A percentile compares a stretch with the other conserved stretches of the same genome.
phyloP scores from a whole-genome alignment of 345 rosid genomes.

The Aethionema arabicum region DNA sequence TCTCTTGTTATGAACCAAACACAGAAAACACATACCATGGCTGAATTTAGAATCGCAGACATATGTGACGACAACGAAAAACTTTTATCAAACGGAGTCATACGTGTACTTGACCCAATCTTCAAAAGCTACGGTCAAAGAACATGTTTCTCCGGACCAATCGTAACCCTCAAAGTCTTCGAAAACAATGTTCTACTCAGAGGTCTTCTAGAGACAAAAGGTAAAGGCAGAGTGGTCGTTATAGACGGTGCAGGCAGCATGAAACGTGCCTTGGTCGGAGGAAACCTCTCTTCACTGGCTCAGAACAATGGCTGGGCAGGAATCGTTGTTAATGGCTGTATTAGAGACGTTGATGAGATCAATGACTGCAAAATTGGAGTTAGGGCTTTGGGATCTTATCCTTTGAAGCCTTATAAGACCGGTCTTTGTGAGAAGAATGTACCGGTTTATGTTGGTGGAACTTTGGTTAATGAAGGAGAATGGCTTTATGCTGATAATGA shows the following conservation, averaged over 20 bases:
- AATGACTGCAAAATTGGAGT: conserved; percentile 71
- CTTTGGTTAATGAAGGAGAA: conserved; percentile 63
- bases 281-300: conserved; percentile 67
- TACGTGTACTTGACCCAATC: conserved; percentile 64
- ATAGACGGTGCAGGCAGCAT: conserved; percentile 89
- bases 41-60: conserved; percentile 69
- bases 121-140: conserved; percentile 80
- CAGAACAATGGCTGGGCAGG: conserved; percentile 90
- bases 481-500: conserved; percentile 91
- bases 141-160: conserved; percentile 64
- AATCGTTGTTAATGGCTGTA: conserved; percentile 72
- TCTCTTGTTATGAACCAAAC: conserved; percentile 5
- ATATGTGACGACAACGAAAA: conserved; percentile 73
- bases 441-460: conserved; percentile 57
- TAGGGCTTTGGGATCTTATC: conserved; percentile 77
- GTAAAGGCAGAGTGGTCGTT: conserved; percentile 79
- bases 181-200: conserved; percentile 86
- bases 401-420: conserved; percentile 70
- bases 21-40: conserved; percentile 41
- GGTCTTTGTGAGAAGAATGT: conserved; percentile 77
- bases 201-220: conserved; percentile 67
- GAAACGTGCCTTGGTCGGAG: conserved; percentile 82
- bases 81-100: conserved; percentile 55
- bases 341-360: conserved; percentile 85
- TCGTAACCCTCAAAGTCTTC: conserved; percentile 73